A percentile compares a stretch with the other conserved stretches of the same genome.
Evolutionary conservation across 2,329 filamentous ascomycete species (phyloP).

Genomic region (Trichoderma atroviride): DNA sequence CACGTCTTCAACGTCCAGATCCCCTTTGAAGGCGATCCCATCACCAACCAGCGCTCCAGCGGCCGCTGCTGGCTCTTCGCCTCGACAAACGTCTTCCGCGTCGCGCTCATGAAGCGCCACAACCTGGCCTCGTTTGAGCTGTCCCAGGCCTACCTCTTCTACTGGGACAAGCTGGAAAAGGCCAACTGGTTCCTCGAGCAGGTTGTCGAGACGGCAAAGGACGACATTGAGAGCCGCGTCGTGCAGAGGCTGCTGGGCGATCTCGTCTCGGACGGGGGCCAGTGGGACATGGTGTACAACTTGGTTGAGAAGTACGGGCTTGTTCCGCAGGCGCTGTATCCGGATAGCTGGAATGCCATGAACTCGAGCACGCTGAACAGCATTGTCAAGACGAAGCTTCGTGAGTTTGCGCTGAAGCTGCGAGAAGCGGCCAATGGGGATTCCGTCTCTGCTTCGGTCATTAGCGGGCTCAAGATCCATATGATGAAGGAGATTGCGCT

Average conservation of each 20-base stretch:
- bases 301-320: slow-evolving; percentile 85
- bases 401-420: slow-evolving; percentile 78
- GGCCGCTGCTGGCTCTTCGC: slow-evolving; percentile 93
- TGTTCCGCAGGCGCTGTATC: slow-evolving; percentile 80
- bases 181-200: slow-evolving; percentile 87
- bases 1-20: slow-evolving; percentile 85
- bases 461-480: slow-evolving; percentile 62
- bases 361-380: slow-evolving; percentile 70
- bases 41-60: slow-evolving; percentile 81
- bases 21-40: slow-evolving; percentile 76
- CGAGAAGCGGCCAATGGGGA: slow-evolving; percentile 54
- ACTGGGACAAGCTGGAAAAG: slow-evolving; percentile 94
- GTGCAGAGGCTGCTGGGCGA: slow-evolving; percentile 69
- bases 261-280: slow-evolving; percentile 79
- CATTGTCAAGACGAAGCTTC: slow-evolving; percentile 79
- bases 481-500: slow-evolving; percentile 81
- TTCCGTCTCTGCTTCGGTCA: slow-evolving; percentile 41
- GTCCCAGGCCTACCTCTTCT: slow-evolving; percentile 87
- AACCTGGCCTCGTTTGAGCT: slow-evolving; percentile 78
- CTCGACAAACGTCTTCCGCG: slow-evolving; percentile 85
- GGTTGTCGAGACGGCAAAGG: slow-evolving; percentile 71
- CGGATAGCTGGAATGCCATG: slow-evolving; percentile 78
- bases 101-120: slow-evolving; percentile 85
- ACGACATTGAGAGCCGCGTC: slow-evolving; percentile 72
- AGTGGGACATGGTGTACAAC: slow-evolving; percentile 92